These are phyloP conservation scores for Biscutella laevigata DNA, from an alignment of 441 rosid species.

Conservation along the genomic window DNA sequence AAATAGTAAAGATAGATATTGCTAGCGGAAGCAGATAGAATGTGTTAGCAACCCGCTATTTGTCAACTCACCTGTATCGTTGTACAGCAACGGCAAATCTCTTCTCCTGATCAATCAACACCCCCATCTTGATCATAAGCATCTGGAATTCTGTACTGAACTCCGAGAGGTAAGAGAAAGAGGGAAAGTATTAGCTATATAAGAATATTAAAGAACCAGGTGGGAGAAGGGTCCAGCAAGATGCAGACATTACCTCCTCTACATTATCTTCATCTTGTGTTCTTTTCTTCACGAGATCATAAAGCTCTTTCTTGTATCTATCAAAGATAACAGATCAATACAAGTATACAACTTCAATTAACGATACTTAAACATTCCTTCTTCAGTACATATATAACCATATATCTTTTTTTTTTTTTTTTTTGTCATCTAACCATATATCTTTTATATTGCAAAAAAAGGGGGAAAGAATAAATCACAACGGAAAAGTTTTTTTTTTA, in stretches of 20 bases:
- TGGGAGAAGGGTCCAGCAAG: slow-evolving; percentile 6
- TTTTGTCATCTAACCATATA: no score
- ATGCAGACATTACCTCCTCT: slow-evolving; percentile 51
- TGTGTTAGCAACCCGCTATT: slow-evolving; percentile 1
- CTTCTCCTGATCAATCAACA: slow-evolving; percentile 68
- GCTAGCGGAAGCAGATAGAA: neutral
- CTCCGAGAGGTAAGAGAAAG: slow-evolving; percentile 18
- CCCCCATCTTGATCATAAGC: slow-evolving; percentile 86
- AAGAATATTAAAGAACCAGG: neutral
- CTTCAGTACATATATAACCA: neutral
- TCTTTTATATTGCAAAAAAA: neutral
- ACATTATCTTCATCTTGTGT: slow-evolving; percentile 55
- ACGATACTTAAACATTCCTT: slow-evolving; percentile 2
- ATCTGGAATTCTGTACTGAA: slow-evolving; percentile 78
- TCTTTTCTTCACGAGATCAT: slow-evolving; percentile 72
- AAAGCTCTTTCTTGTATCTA: slow-evolving; percentile 79
- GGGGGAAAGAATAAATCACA: neutral
- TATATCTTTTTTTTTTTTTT: neutral
- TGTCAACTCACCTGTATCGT: slow-evolving; percentile 62
- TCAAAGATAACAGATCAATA: slow-evolving; percentile 24
- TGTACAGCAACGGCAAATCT: slow-evolving; percentile 86
- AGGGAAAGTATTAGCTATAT: slow-evolving; percentile 1
- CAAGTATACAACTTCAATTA: slow-evolving; percentile 3
- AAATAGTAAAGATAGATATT: slow-evolving; percentile 9
- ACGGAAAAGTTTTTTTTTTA: neutral